Percentiles rank a stretch among this genome's conserved stretches.
These are phyloP conservation scores for Cystoderma amianthinum DNA, from an alignment of 768 basidiomycete genomes.

Conservation along the genomic window DNA sequence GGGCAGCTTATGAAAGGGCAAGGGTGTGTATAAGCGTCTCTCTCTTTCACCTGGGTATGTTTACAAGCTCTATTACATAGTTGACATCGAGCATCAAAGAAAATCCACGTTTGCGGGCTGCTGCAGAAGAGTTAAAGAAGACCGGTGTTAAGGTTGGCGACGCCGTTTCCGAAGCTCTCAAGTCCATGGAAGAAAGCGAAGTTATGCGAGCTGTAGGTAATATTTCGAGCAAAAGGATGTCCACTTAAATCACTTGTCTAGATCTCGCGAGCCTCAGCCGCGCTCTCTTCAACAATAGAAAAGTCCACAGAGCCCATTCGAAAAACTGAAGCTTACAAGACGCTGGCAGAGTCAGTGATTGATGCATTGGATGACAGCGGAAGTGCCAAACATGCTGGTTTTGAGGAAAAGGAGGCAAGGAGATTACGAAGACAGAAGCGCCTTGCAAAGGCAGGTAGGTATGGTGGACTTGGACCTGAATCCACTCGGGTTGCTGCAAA, in stretches of 20 bases:
- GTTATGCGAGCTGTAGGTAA: conserved; percentile 75
- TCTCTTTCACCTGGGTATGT: too few species aligned
- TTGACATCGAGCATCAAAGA: conserved; percentile 92
- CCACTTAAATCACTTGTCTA: conserved; percentile 17
- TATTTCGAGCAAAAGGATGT: not conserved
- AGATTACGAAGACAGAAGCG: conserved; percentile 73
- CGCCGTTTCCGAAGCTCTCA: conserved; percentile 88
- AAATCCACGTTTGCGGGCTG: conserved; percentile 86
- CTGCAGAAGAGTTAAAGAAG: conserved; percentile 88
- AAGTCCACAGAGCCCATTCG: conserved; percentile 95
- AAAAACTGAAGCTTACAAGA: conserved; percentile 92
- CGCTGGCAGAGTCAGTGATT: conserved; percentile 78
- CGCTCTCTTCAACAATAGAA: conserved; percentile 79
- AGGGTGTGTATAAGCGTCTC: conserved; percentile 60
- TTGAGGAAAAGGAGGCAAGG: conserved; percentile 90
- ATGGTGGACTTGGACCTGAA: conserved; percentile 44
- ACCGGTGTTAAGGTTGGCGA: conserved; percentile 89
- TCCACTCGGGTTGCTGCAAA: conserved; percentile 52
- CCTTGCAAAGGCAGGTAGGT: conserved; percentile 78
- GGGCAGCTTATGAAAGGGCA: conserved; percentile 89
- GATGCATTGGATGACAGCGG: conserved; percentile 94
- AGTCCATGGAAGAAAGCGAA: conserved; percentile 92
- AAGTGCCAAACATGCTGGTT: conserved; percentile 90
- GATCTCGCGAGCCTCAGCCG: conserved; percentile 83
- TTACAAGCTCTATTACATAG: conserved; percentile 33